Base-by-base conservation (phyloP, 352 stramenopile species). In the Phytophthora meadii region DNA sequence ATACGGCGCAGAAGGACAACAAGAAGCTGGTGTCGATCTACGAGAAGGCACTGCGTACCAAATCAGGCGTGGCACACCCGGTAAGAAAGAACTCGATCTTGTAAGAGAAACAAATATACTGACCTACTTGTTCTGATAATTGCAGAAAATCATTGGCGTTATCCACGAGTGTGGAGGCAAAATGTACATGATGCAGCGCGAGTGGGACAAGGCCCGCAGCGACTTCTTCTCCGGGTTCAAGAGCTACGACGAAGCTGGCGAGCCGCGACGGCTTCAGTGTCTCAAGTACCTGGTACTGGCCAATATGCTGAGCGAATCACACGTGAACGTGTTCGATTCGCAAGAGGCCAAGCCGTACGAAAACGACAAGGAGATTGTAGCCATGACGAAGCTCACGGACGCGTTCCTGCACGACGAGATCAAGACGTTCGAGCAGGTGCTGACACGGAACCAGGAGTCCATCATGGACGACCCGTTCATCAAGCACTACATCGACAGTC, bases 161-260 rank as follows among this genome's bases (percentile, higher is more conserved):
- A 98, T 98, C 65, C 92, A 97, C 71, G 95, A 98, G 68, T 93
- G 96, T 40, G 95, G 95, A 34, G 95, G 95, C 0, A 98, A 98
- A 74, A 98, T 98, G 93, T 93, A 98, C 74, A 97, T 98, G 90
- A 95, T 95, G 87, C 84, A 96, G 70, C 82, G 90, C 5, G 92
- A 98, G 54, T 98, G 96, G 82, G 88, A 98, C 56, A 93, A 95
- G 42, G 95, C 93, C 0, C 88, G 85, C 0, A 97, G 93, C 50
- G 93, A 97, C 24, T 98, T 98, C 51, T 98, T 98, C 61, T 92
- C 97, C 51, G 94, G 92, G 9, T 98, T 98, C 74, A 98, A 98
- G 70, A 97, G 86, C 61, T 98, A 98, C 67, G 95, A 98, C 70
- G 95, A 98, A 74, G 95, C 95, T n/a, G 95, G 95, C 32, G 95